Evolutionary conservation across 768 basidiomycete genomes (phyloP).

Genomic region (Glaciozyma martinii): DNA sequence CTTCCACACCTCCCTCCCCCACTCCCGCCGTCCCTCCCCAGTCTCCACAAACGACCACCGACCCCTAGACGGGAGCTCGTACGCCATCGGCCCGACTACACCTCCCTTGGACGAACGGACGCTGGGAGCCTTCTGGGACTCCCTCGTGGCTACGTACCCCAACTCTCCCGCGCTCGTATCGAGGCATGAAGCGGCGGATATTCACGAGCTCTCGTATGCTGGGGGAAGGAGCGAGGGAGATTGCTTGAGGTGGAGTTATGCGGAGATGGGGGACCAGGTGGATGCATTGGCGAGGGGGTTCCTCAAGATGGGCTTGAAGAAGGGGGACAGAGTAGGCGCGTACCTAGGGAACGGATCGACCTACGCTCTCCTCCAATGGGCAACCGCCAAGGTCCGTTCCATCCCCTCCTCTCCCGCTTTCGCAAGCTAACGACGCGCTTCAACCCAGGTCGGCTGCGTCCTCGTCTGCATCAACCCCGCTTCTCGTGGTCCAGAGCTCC

Average conservation of each 20-base stretch:
- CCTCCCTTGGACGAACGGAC: conserved; percentile 1
- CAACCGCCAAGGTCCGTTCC: conserved; percentile 51
- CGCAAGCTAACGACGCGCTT: neutral
- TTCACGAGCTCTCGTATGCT: neutral
- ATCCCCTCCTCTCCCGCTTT: too few species aligned
- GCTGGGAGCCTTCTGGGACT: neutral
- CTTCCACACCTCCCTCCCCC: too few species aligned
- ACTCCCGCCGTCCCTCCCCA: too few species aligned
- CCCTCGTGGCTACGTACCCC: neutral
- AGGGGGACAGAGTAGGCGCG: conserved; percentile 68
- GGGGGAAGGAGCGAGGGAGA: conserved; percentile 20
- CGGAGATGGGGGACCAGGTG: conserved; percentile 59
- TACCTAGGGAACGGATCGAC: conserved; percentile 69
- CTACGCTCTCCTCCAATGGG: conserved; percentile 76
- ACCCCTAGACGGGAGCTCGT: neutral
- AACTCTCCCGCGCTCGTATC: conserved; percentile 1
- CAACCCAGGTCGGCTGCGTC: conserved; percentile 55
- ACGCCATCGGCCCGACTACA: neutral
- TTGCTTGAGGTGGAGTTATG: conserved; percentile 64
- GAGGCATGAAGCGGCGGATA: neutral
- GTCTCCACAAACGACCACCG: neutral
- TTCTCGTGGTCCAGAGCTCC: conserved; percentile 62
- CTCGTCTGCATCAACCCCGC: conserved; percentile 76
- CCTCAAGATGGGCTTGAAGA: conserved; percentile 57
- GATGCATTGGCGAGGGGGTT: conserved; percentile 62